A percentile compares a stretch with the other conserved stretches of the same genome.
Evolutionary conservation across 2,329 filamentous ascomycete genomes (phyloP).

Genomic region (Alternaria solani): DNA sequence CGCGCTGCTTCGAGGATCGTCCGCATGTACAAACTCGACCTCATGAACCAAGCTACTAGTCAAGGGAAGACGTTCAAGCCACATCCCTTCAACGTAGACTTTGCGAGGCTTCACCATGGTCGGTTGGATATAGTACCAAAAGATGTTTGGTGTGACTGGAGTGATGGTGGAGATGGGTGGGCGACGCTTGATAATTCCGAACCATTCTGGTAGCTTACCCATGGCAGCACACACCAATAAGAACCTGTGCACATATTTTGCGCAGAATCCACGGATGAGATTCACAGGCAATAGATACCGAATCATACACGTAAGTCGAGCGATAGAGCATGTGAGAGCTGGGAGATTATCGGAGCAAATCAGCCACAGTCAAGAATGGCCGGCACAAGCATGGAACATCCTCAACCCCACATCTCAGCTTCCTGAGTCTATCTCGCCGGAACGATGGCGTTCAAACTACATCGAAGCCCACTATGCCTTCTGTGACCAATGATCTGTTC

Average conservation of each 20-base stretch:
- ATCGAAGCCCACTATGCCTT: too few relatives aligned
- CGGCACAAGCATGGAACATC: background rate
- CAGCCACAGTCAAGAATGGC: background rate
- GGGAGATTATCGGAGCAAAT: background rate
- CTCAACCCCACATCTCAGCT: background rate
- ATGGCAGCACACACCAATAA: background rate
- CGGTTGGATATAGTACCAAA: constrained; percentile 17
- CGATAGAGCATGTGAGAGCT: background rate
- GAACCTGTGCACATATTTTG: background rate
- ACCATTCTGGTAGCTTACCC: constrained; percentile 15
- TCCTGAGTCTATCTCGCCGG: too few relatives aligned
- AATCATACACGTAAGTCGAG: background rate
- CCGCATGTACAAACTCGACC: constrained; percentile 26
- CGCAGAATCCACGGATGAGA: background rate
- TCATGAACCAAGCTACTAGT: constrained; percentile 1
- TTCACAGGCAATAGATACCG: background rate
- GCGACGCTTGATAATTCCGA: constrained; percentile 14
- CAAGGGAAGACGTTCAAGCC: constrained; percentile 1
- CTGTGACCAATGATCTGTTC: too few relatives aligned
- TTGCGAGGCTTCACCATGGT: constrained; percentile 16
- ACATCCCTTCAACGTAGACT: constrained; percentile 18
- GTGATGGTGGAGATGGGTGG: constrained; percentile 20
- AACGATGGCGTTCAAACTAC: too few relatives aligned
- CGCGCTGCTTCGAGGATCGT: constrained; percentile 30
- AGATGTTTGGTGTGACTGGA: constrained; percentile 22